Evolutionary conservation across 352 stramenopile genomes (phyloP).

Genomic region (Blastocystis sp.): DNA sequence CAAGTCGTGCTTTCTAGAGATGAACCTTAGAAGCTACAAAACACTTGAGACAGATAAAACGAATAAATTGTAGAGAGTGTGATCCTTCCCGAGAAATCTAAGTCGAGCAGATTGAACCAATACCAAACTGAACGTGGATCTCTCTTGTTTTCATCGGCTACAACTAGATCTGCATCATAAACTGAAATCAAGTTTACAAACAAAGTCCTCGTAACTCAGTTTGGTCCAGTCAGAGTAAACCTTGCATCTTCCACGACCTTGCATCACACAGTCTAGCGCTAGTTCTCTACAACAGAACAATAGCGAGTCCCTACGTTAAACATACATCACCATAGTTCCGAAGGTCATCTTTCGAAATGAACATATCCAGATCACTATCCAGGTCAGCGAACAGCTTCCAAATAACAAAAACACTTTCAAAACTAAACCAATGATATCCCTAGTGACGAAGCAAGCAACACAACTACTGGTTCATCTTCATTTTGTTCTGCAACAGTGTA

Average conservation of each 20-base stretch:
- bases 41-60: slow-evolving; percentile 18
- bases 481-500: background rate
- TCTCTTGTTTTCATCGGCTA: slow-evolving; percentile 41
- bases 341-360: background rate
- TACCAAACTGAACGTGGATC: background rate
- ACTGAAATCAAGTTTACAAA: background rate
- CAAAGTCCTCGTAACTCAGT: slow-evolving; percentile 14
- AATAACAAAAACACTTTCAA: background rate
- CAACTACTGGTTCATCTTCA: background rate
- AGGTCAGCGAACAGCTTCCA: background rate
- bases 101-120: slow-evolving; percentile 31
- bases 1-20: background rate
- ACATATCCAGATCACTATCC: background rate
- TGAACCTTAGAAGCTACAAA: background rate
- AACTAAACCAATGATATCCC: background rate
- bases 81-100: background rate
- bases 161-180: background rate
- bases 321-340: background rate
- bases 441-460: background rate
- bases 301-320: background rate
- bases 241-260: background rate
- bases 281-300: background rate
- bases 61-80: background rate
- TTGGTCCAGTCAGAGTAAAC: background rate
- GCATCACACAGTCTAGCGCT: background rate